Conservation (phyloP, 1,284 basidiomycete genomes). For the Sporisorium reilianum region DNA sequence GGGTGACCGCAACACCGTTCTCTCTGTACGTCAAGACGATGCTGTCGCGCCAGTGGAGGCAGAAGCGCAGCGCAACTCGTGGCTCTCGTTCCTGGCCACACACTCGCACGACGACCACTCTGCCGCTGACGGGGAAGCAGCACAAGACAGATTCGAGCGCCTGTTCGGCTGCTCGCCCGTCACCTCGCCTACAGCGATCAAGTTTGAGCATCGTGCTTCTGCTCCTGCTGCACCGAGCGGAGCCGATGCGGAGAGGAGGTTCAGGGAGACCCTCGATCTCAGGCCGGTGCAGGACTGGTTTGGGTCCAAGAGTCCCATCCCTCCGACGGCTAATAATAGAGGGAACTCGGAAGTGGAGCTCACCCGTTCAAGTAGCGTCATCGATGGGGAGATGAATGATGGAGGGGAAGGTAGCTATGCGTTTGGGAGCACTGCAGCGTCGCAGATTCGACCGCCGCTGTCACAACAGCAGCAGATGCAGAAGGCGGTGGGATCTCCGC, state of each 20-base stretch:
- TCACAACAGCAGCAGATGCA: slow-evolving; percentile 10
- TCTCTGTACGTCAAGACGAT: background rate
- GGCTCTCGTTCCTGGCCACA: slow-evolving; percentile 33
- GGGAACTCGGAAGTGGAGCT: slow-evolving; percentile 2
- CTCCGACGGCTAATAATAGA: background rate
- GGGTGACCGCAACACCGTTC: slow-evolving; percentile 11
- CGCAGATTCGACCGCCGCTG: background rate
- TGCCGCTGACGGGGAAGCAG: slow-evolving; percentile 10
- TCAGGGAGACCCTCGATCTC: slow-evolving; percentile 24
- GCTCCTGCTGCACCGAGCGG: background rate
- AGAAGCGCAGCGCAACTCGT: slow-evolving; percentile 14
- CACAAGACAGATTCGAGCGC: slow-evolving; percentile 28
- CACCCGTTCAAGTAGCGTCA: background rate
- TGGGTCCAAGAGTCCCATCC: slow-evolving; percentile 23
- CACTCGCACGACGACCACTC: slow-evolving; percentile 10
- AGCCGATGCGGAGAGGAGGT: background rate
- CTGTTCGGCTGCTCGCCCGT: slow-evolving; percentile 45
- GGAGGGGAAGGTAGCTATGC: slow-evolving; percentile 11
- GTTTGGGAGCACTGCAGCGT: background rate
- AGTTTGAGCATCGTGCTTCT: slow-evolving; percentile 2
- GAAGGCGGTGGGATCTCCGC: slow-evolving; percentile 4
- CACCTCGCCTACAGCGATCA: slow-evolving; percentile 20
- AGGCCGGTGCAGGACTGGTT: slow-evolving; percentile 27
- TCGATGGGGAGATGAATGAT: too few species aligned
- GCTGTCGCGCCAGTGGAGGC: background rate